A percentile compares a stretch with the other conserved stretches of the same genome.
Evolutionary conservation across 352 stramenopile species (phyloP).

Genomic region (Pythium monospermum): DNA sequence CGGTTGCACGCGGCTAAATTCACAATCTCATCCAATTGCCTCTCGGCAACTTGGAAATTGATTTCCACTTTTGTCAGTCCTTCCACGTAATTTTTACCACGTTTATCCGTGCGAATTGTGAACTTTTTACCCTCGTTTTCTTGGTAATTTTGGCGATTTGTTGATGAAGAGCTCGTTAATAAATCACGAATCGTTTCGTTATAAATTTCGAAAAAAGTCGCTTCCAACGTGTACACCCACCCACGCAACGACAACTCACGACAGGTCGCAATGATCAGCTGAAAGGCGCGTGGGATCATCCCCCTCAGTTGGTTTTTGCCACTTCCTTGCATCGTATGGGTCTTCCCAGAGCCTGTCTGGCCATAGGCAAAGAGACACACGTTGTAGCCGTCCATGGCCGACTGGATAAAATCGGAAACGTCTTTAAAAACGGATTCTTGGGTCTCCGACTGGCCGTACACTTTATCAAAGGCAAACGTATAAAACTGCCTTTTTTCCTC

Average conservation of each 20-base stretch:
- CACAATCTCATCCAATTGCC: constrained; percentile 85
- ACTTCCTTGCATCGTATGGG: constrained; percentile 98
- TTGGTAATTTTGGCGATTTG: neutral
- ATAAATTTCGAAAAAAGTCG: constrained; percentile 99
- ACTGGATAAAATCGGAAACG: constrained; percentile 86
- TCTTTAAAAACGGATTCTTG: constrained; percentile 96
- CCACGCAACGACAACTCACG: constrained; percentile 67
- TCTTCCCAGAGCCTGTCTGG: constrained; percentile 97
- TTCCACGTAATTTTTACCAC: constrained; percentile 83
- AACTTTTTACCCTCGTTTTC: constrained; percentile 51
- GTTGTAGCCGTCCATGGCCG: constrained; percentile 97
- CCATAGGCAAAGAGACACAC: constrained; percentile 99
- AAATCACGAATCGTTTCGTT: constrained; percentile 99
- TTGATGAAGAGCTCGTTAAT: constrained; percentile 57
- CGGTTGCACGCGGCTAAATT: constrained; percentile 89
- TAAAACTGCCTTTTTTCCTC: constrained; percentile 65
- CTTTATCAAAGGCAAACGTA: constrained; percentile 97
- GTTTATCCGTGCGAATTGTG: constrained; percentile 75
- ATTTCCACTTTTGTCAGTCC: constrained; percentile 81
- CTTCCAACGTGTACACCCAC: constrained; percentile 96
- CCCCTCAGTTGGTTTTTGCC: constrained; percentile 94
- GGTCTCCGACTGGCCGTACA: constrained; percentile 93
- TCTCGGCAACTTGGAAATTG: constrained; percentile 78
- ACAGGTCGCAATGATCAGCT: constrained; percentile 85
- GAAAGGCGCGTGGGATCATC: constrained; percentile 97